phyloP scores from a whole-genome alignment of 441 rosid genomes.

The Viola pubescens region DNA sequence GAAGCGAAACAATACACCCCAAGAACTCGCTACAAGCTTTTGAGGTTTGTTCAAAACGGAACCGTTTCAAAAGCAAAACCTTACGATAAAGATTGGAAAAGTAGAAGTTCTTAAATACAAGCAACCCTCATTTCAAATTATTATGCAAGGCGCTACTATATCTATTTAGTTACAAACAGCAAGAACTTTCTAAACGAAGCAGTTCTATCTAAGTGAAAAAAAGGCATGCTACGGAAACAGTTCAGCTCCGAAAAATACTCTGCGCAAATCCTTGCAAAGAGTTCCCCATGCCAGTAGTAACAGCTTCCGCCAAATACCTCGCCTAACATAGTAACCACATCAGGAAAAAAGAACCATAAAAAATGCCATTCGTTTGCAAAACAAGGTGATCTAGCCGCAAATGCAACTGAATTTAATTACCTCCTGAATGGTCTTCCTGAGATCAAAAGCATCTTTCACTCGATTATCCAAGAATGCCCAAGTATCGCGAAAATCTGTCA shows the following conservation, averaged over 20 bases:
- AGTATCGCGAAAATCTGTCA: constrained; percentile 58
- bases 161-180: not conserved
- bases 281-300: constrained; percentile 80
- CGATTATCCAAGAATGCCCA: constrained; percentile 73
- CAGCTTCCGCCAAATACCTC: constrained; percentile 75
- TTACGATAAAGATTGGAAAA: too few species aligned
- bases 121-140: too few species aligned
- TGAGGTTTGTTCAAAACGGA: too few species aligned
- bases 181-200: constrained; percentile 1
- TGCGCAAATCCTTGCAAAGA: constrained; percentile 70
- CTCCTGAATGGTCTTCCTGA: constrained; percentile 79
- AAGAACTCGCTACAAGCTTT: too few species aligned
- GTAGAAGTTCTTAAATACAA: too few species aligned
- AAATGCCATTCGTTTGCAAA: not conserved
- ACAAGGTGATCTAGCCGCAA: not conserved
- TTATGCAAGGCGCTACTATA: too few species aligned
- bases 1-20: too few species aligned
- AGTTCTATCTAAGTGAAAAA: not conserved
- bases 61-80: too few species aligned
- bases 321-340: constrained; percentile 40
- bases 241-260: constrained; percentile 42
- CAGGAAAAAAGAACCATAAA: not conserved
- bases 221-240: not conserved
- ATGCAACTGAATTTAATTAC: constrained; percentile 27
- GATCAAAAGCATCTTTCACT: constrained; percentile 82